Evolutionary conservation across 306 rosid genomes (phyloP), one percentile per base, ranked within the genome.

Genomic region (Prinsepia uniflora): DNA sequence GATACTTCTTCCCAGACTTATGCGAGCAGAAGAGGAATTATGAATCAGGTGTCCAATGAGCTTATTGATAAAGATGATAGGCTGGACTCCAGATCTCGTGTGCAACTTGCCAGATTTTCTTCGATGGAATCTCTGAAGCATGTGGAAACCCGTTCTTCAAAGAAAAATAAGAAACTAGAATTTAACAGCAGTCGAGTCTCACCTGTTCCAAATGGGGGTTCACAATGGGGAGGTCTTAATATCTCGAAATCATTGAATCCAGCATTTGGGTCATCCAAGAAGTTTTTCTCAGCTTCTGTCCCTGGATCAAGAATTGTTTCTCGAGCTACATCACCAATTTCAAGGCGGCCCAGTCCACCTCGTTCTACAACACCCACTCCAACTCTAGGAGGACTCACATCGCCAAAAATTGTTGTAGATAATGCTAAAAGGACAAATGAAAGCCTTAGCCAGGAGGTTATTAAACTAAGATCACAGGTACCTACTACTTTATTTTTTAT

Each of bases 271-370:
- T 89, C 99, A 45, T 94, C 99, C 17, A 94, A 94, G 83, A 94
- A 94, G 88, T 94, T 94, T 74, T 94, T 94, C 85, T 91, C 99
- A 53, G 99, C 99, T 76, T 94, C 99, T 75, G 97, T 94, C 74
- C 99, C 99, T 70, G 99, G 99, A 83, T 94, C 99, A 59, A 94
- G 99, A 87, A 94, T 94, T 82, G 96, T 89, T 76, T 94, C 99
- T 54, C 87, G 99, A 74, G 99, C 99, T 68, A 94, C 99, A 77
- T 90, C 97, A 65, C 99, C 99, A 62, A 87, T 94, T 78, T 94
- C 99, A 46, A 91, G 99, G 86, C 87, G 97, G 45, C 89, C 97
- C 46, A 94, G 99, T 84, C 99, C 99, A 54, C 99, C 97, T 18
- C 99, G 99, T 65, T 91, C 99, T 77, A 94, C 99, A 22, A 94